Base-by-base conservation (phyloP, 2,329 filamentous ascomycete genomes). In the Salinomyces thailandicus region DNA sequence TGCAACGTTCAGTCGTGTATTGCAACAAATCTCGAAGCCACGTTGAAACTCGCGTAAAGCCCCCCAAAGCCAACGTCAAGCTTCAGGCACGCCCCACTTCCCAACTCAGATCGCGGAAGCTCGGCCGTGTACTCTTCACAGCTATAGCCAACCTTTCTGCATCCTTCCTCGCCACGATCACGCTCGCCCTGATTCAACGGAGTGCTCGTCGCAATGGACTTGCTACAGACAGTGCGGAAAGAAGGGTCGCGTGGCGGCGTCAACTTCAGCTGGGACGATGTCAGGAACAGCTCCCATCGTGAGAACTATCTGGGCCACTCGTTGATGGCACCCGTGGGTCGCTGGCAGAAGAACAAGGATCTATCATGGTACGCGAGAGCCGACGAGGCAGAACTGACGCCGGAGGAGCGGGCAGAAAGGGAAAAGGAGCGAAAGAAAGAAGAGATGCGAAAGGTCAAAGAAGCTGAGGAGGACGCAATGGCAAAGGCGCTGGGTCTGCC, bases 191-290 rank as follows among this genome's bases (percentile, higher is more conserved):
- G n/a, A n/a, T n/a, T n/a, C n/a, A n/a, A n/a, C n/a, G n/a, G n/a
- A n/a, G n/a, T n/a, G n/a, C n/a, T n/a, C 14, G 2, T 30, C 33
- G 62, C 17, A 38, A 95, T 98, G 91, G 91, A 98, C 72, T 75
- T 98, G 37, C 77, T 96, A 37, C 84, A 87, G 41, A 85, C 83
- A 28, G 81, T 98, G 44, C 85, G 87, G 55, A 96, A 98, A 64
- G 89, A 93, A 60, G 77, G 77, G 44, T 77, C 72, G 44, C 91
- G 91, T 48, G 91, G 91, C 54, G 91, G 91, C 42, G 82, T 82
- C 62, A 86, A 95, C 61, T 98, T 98, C 68, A 87, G 80, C 64
- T 96, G 91, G 91, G 83, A 89, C 47, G 86, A 95, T 50, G 89
- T 98, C 55, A 81, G 89, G 58, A 77, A 71, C 47, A 93, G 86